Conservation (phyloP, 176 grass and related monocot genomes). For the Elaeis guineensis region DNA sequence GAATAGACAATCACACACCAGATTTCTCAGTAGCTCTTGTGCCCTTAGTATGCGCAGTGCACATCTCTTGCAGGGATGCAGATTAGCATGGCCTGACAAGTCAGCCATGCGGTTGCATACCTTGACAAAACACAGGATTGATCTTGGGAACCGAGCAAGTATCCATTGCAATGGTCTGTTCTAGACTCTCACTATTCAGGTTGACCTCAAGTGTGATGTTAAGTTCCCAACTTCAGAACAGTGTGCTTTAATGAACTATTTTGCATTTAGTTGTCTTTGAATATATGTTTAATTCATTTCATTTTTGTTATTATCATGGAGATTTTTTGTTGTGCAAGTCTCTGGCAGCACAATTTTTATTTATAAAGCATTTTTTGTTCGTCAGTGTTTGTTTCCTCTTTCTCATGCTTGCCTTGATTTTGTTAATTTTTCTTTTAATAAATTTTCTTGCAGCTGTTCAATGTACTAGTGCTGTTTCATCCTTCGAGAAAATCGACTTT, state of each 20-base stretch:
- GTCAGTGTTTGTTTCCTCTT: conserved; percentile 18
- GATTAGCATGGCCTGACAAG: conserved; percentile 51
- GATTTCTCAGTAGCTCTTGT: conserved; percentile 46
- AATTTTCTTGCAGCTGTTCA: conserved; percentile 55
- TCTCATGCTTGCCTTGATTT: not conserved
- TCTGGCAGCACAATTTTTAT: not conserved
- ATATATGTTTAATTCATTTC: not conserved
- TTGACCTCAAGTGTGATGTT: conserved; percentile 35
- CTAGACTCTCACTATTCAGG: conserved; percentile 54
- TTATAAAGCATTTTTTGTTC: not conserved
- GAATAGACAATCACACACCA: conserved; percentile 56
- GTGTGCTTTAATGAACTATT: not conserved
- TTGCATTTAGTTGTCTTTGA: conserved; percentile 1
- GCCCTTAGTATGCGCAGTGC: conserved; percentile 38
- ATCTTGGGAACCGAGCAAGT: conserved; percentile 37
- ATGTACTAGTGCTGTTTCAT: conserved; percentile 37
- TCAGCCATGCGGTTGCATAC: conserved; percentile 62
- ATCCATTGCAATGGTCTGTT: conserved; percentile 82
- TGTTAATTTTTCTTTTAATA: conserved; percentile 20
- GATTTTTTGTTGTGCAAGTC: not conserved
- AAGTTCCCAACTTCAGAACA: not conserved
- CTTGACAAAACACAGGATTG: conserved; percentile 36
- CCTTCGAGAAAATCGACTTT: conserved; percentile 77
- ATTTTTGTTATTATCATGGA: not conserved
- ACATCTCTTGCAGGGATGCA: conserved; percentile 41